These are phyloP conservation scores for Helianthus annuus DNA, from an alignment of 129 eudicot genomes.

Conservation along the genomic window DNA sequence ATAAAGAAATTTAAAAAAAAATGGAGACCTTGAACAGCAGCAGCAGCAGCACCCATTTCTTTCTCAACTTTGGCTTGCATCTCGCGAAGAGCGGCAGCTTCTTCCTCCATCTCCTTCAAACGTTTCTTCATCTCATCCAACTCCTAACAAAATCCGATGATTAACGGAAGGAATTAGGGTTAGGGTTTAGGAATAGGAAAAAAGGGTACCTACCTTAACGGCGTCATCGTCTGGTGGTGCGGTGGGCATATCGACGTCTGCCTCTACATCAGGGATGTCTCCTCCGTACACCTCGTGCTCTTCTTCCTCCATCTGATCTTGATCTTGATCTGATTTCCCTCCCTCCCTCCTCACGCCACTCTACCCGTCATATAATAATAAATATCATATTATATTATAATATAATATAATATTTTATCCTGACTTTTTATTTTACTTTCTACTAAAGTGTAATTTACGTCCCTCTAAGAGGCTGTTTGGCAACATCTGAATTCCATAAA, in stretches of 20 bases:
- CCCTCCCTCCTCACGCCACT: constrained; percentile 2
- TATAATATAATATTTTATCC: too few relatives aligned
- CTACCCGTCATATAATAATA: neutral
- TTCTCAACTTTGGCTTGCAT: constrained; percentile 96
- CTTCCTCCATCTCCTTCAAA: constrained; percentile 93
- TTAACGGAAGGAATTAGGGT: neutral
- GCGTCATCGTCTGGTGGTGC: constrained; percentile 65
- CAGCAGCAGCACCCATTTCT: constrained; percentile 63
- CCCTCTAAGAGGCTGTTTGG: too few relatives aligned
- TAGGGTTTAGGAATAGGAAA: constrained; percentile 21
- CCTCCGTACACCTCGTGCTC: constrained; percentile 96
- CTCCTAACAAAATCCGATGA: constrained; percentile 38
- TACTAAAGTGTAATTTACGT: too few relatives aligned
- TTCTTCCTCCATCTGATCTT: constrained; percentile 70
- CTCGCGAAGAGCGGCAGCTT: constrained; percentile 88
- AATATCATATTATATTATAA: too few relatives aligned
- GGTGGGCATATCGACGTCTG: constrained; percentile 69
- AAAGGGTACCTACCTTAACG: constrained; percentile 48
- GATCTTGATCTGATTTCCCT: neutral
- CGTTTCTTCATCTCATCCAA: constrained; percentile 91
- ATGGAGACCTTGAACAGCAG: constrained; percentile 10
- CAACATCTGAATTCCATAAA: too few relatives aligned
- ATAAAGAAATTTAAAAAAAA: too few relatives aligned
- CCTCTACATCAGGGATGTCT: constrained; percentile 52
- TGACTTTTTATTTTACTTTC: too few relatives aligned